phyloP scores from a whole-genome alignment of 805 yeast genomes.

The Hanseniaspora taiwanica region DNA sequence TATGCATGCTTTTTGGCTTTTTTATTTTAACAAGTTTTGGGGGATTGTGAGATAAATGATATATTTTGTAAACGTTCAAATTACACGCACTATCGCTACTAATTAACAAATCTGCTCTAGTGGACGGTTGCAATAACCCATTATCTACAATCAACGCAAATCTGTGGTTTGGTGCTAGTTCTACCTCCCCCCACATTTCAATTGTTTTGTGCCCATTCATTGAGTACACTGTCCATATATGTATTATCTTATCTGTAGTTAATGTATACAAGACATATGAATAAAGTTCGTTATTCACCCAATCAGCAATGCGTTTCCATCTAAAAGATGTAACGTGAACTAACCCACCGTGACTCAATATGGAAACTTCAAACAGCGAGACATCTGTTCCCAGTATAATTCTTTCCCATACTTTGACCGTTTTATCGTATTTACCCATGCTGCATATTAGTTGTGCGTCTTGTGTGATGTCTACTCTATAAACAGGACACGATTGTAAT shows the following conservation, averaged over 20 bases:
- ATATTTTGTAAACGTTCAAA: conserved; percentile 32
- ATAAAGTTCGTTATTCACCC: conserved; percentile 21
- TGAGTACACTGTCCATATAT: conserved; percentile 61
- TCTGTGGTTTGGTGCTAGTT: conserved; percentile 15
- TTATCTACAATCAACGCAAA: conserved; percentile 31
- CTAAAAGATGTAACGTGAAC: conserved; percentile 37
- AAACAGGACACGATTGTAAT: conserved; percentile 49
- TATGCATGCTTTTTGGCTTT: conserved; percentile 20
- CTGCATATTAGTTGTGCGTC: conserved; percentile 57
- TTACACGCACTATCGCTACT: conserved; percentile 31
- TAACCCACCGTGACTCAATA: conserved; percentile 39
- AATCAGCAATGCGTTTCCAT: conserved; percentile 37
- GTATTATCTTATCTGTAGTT: conserved; percentile 42
- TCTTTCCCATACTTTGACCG: conserved; percentile 71
- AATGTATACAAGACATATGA: conserved; percentile 51
- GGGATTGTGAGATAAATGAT: conserved; percentile 39
- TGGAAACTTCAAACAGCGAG: conserved; percentile 52
- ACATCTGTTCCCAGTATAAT: conserved; percentile 51
- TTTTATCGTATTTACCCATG: conserved; percentile 45
- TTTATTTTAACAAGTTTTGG: conserved; percentile 38
- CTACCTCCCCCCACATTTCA: conserved; percentile 41
- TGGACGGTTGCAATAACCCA: conserved; percentile 21
- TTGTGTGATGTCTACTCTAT: conserved; percentile 44
- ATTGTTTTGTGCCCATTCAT: conserved; percentile 43
- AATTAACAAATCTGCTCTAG: conserved; percentile 25